Base-by-base conservation (phyloP, 495 filamentous ascomycete species). In the Amorphotheca resinae region DNA sequence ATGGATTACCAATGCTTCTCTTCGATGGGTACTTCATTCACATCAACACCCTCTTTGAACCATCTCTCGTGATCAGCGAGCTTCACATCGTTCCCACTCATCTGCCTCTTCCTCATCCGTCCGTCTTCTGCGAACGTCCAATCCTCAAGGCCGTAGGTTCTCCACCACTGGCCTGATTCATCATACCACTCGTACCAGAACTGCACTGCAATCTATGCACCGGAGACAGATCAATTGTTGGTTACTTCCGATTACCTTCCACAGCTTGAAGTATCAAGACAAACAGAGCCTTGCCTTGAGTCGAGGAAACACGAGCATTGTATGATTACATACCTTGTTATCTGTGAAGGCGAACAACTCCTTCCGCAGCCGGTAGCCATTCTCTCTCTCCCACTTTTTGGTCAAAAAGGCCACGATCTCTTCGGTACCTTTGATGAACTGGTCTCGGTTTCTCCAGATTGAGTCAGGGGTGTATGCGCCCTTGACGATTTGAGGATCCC, bases 111-210 rank as follows among this genome's bases (percentile, higher is more conserved):
- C 44, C 76, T 59, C 87, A 93, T 95, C 49, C 76, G 68, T 0
- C 87, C 87, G 26, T 84, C 74, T 18, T 67, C 68, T 1, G 77
- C 80, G 63, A 87, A 94, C 0, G 87, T 94, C 88, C 86, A 94
- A 56, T 94, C 83, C 63, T 94, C 86, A 18, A 93, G 68, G 0
- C 88, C 87, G 58, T 93, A 93, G 33, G 83, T 88, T 14, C 87
- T 70, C 72, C 83, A 93, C 87, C 86, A 95, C 53, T 83, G 79
- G 54, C 85, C 80, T 0, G 69, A 46, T 4, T 59, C 61, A 53
- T 93, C 85, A 41, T 77, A 72, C 62, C 75, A 93, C 59, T 94
- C 87, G 48, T 93, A 93, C 86, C 86, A 93, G 59, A 93, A 93
- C 61, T 93, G 82, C 31, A 91, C 85, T 1, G 83, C 84, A 52